These are phyloP conservation scores for Begonia masoniana DNA, from an alignment of 306 rosid species.

Conservation along the genomic window DNA sequence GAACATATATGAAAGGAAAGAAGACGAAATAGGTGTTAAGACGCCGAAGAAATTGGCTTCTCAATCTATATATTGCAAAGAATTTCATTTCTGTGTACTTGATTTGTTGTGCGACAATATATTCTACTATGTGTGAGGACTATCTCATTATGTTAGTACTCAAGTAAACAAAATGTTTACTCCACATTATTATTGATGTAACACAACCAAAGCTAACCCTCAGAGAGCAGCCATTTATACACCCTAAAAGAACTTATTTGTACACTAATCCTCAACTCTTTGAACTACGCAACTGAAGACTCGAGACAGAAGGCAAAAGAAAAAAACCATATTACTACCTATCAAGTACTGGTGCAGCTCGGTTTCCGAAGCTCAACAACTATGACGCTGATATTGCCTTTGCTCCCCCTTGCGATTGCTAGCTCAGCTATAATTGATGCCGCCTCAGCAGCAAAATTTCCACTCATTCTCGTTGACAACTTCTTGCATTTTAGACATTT, in stretches of 20 bases:
- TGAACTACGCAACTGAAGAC: too few species aligned
- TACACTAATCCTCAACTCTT: too few species aligned
- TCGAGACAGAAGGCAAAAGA: not conserved
- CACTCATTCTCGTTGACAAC: conserved; percentile 4
- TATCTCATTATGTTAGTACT: too few species aligned
- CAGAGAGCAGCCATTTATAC: too few species aligned
- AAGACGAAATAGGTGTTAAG: conserved; percentile 19
- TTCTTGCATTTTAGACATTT: conserved; percentile 17
- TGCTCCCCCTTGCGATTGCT: conserved; percentile 60
- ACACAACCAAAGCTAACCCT: too few species aligned
- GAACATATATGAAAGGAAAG: conserved; percentile 36
- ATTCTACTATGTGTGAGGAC: too few species aligned
- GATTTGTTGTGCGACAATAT: too few species aligned
- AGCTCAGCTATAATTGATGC: conserved; percentile 36
- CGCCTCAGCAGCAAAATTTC: conserved; percentile 2
- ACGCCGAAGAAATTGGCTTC: conserved; percentile 29
- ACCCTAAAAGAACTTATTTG: too few species aligned
- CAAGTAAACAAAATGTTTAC: too few species aligned
- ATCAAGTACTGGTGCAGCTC: not conserved
- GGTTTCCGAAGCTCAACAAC: conserved; percentile 14
- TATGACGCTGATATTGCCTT: conserved; percentile 45
- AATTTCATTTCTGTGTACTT: too few species aligned
- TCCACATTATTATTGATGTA: too few species aligned
- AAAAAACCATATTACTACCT: not conserved
- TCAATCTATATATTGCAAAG: conserved; percentile 4